Percentiles rank a stretch among this genome's conserved stretches.
phyloP scores from a whole-genome alignment of 1,284 basidiomycete genomes.

The Rhodofomes roseus region DNA sequence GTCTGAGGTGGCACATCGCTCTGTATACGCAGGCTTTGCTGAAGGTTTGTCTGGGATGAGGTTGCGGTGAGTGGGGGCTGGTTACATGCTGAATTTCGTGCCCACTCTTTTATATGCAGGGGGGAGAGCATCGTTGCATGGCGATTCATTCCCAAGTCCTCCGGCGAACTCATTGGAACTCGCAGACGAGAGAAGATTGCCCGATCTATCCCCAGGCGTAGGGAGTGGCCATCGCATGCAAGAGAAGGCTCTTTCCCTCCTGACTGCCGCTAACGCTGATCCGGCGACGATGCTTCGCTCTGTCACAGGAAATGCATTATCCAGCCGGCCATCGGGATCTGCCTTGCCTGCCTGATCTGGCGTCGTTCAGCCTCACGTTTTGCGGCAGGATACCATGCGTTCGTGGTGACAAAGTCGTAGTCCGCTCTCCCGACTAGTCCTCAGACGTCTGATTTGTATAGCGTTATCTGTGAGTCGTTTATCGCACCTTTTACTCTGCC shows the following conservation, averaged over 20 bases:
- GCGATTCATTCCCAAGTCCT: background rate
- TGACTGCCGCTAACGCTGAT: constrained; percentile 2
- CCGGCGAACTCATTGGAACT: background rate
- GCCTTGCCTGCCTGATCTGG: background rate
- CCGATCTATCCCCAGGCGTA: constrained; percentile 3
- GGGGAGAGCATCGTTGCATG: background rate
- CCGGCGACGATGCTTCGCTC: constrained; percentile 1
- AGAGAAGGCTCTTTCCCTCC: background rate
- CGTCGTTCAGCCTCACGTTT: background rate
- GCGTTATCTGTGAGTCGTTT: background rate
- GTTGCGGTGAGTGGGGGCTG: background rate
- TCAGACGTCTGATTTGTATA: background rate
- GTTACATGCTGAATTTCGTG: background rate
- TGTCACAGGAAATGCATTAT: background rate
- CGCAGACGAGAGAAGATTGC: background rate
- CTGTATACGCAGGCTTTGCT: background rate
- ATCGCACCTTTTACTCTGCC: background rate
- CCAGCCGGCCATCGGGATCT: constrained; percentile 3
- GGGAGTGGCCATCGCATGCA: background rate
- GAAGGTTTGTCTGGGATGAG: background rate
- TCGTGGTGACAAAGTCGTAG: background rate
- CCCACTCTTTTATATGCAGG: constrained; percentile 6
- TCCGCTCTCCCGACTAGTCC: background rate
- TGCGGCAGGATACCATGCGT: background rate
- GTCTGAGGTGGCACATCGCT: constrained; percentile 24